These are phyloP conservation scores for Tetraselmis chui DNA, from an alignment of 139 green algal genomes.

Conservation along the genomic window DNA sequence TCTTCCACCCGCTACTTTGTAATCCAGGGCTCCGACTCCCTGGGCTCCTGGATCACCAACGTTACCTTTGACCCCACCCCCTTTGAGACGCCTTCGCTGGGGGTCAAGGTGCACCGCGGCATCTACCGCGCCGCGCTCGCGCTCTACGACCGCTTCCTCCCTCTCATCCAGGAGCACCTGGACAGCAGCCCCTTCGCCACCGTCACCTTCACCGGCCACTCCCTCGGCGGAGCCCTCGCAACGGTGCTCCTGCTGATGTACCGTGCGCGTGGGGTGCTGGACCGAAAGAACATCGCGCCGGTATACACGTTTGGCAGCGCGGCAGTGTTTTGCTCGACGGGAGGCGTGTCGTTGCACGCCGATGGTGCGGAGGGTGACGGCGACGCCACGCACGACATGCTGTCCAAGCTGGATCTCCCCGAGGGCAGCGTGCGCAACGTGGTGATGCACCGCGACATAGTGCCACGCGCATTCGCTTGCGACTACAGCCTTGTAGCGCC, in stretches of 20 bases:
- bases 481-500: conserved; percentile 85
- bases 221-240: conserved; percentile 82
- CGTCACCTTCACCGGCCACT: conserved; percentile 84
- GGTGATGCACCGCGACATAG: conserved; percentile 86
- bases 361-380: not conserved
- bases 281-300: conserved; percentile 38
- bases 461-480: conserved; percentile 93
- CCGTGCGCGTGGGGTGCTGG: conserved; percentile 60
- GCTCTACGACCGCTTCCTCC: conserved; percentile 87
- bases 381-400: conserved; percentile 21
- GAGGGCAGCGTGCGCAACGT: conserved; percentile 67
- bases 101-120: conserved; percentile 85
- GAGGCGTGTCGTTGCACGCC: not conserved
- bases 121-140: conserved; percentile 79
- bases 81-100: conserved; percentile 83
- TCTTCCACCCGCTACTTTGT: conserved; percentile 62
- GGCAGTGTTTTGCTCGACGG: conserved; percentile 74
- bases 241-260: conserved; percentile 88
- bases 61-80: conserved; percentile 90
- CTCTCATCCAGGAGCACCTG: conserved; percentile 79
- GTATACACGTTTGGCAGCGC: conserved; percentile 89
- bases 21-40: conserved; percentile 75
- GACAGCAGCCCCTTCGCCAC: conserved; percentile 52
- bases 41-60: conserved; percentile 61
- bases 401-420: conserved; percentile 34